Evolutionary conservation across 257 asterid species (phyloP).

Genomic region (Solanum medicagineum): DNA sequence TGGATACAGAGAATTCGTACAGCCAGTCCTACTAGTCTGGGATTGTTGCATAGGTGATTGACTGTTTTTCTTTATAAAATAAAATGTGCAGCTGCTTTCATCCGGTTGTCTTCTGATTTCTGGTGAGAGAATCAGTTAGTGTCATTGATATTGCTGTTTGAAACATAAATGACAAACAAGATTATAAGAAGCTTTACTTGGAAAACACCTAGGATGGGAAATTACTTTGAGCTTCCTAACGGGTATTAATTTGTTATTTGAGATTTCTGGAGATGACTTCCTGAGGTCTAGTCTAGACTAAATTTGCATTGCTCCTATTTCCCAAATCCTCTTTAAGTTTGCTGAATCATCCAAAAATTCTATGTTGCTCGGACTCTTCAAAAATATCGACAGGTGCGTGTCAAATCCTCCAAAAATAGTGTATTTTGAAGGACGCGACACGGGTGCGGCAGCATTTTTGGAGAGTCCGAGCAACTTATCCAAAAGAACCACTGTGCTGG

Average conservation of each 20-base stretch:
- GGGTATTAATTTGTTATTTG: not conserved
- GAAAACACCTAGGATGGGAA: not conserved
- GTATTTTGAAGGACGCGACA: no score
- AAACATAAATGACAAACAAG: constrained; percentile 2
- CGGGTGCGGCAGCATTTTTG: no score
- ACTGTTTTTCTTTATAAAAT: not conserved
- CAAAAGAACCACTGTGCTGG: not conserved
- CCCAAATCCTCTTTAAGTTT: not conserved
- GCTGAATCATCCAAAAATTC: not conserved
- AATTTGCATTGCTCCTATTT: not conserved
- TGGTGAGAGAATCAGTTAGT: not conserved
- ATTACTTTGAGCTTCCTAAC: not conserved
- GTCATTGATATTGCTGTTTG: not conserved
- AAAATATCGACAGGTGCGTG: no score
- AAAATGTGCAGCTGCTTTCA: not conserved
- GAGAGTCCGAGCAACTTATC: no score
- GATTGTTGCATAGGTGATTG: not conserved
- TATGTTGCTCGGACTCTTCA: no score
- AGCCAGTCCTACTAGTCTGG: not conserved
- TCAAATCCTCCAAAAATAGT: no score
- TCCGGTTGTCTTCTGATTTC: not conserved
- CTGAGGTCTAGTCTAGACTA: not conserved
- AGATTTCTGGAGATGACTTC: not conserved
- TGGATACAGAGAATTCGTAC: not conserved
- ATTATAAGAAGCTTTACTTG: constrained; percentile 35